Percentiles rank a stretch among this genome's conserved stretches.
phyloP scores from a whole-genome alignment of 495 filamentous ascomycete species.

The Podospora pseudocomata region DNA sequence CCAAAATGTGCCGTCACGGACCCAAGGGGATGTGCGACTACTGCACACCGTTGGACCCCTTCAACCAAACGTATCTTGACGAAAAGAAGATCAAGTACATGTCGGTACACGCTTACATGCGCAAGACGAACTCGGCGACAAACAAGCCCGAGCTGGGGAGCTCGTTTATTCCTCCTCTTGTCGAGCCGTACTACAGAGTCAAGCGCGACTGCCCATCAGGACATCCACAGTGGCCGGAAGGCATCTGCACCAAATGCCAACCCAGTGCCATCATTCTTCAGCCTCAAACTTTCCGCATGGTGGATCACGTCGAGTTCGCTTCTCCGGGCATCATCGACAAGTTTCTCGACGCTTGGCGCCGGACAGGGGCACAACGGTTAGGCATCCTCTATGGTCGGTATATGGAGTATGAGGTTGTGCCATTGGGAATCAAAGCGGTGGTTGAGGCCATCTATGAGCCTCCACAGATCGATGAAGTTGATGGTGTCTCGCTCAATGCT shows the following conservation, averaged over 20 bases:
- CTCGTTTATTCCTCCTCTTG: conserved; percentile 94
- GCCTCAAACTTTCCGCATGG: conserved; percentile 92
- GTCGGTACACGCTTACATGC: conserved; percentile 90
- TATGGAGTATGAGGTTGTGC: conserved; percentile 87
- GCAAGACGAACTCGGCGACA: conserved; percentile 91
- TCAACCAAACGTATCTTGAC: conserved; percentile 75
- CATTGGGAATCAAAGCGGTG: conserved; percentile 90
- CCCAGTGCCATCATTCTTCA: conserved; percentile 95
- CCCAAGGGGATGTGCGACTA: conserved; percentile 99
- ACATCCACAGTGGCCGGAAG: conserved; percentile 88
- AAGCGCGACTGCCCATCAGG: conserved; percentile 85
- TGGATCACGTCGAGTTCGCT: conserved; percentile 97
- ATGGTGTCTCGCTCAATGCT: conserved; percentile 80
- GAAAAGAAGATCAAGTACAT: conserved; percentile 99
- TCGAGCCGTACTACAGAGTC: conserved; percentile 90
- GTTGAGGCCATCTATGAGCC: conserved; percentile 98
- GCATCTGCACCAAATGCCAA: conserved; percentile 99
- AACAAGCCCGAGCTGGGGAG: conserved; percentile 89
- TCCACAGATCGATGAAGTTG: conserved; percentile 84
- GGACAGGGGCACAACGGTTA: conserved; percentile 70
- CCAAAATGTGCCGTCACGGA: conserved; percentile 91
- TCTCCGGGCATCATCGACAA: conserved; percentile 76
- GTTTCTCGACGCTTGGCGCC: conserved; percentile 87
- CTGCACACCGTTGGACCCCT: conserved; percentile 97
- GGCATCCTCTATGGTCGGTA: conserved; percentile 92